Percentiles rank a stretch among this genome's conserved stretches.
Evolutionary conservation across 2,329 filamentous ascomycete genomes (phyloP).

Genomic region (Aspergillus niger): DNA sequence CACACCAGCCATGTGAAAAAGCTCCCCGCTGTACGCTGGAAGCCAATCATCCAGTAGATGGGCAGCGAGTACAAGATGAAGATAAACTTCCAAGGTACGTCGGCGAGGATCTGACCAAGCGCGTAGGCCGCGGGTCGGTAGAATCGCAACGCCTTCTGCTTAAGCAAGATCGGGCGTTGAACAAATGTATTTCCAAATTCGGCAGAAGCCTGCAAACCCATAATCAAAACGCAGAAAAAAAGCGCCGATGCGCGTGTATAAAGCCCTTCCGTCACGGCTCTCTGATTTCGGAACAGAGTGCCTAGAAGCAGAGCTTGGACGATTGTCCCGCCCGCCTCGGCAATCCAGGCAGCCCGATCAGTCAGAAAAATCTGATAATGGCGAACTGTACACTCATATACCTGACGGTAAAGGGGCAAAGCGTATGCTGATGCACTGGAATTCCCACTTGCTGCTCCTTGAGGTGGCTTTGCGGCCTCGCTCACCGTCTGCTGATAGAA

Average conservation of each 20-base stretch:
- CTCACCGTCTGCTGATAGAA: not conserved
- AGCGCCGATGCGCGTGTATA: slow-evolving; percentile 15
- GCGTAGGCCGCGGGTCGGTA: slow-evolving; percentile 72
- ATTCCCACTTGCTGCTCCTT: not conserved
- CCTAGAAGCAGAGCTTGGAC: slow-evolving; percentile 17
- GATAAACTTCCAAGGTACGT: slow-evolving; percentile 68
- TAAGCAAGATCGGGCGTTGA: slow-evolving; percentile 18
- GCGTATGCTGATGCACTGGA: not conserved
- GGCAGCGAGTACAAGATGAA: slow-evolving; percentile 73
- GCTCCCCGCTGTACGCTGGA: slow-evolving; percentile 64
- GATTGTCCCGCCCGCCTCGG: slow-evolving; percentile 8
- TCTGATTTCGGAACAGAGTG: slow-evolving; percentile 19
- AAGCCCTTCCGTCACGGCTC: slow-evolving; percentile 4
- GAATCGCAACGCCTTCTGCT: slow-evolving; percentile 17
- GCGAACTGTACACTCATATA: slow-evolving; percentile 5
- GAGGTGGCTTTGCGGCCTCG: not conserved
- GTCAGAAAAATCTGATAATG: slow-evolving; percentile 10
- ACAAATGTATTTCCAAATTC: slow-evolving; percentile 19
- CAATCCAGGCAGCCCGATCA: slow-evolving; percentile 3
- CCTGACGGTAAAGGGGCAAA: slow-evolving; percentile 1
- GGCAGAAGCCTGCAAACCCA: slow-evolving; percentile 13
- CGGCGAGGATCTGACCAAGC: slow-evolving; percentile 77
- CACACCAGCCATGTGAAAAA: slow-evolving; percentile 72
- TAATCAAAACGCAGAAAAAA: slow-evolving; percentile 18
- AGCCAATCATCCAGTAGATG: slow-evolving; percentile 72